Percentiles rank a stretch among this genome's conserved stretches.
These are phyloP conservation scores for Phalaenopsis aphrodite DNA, from an alignment of 106 monocot species.

Conservation along the genomic window DNA sequence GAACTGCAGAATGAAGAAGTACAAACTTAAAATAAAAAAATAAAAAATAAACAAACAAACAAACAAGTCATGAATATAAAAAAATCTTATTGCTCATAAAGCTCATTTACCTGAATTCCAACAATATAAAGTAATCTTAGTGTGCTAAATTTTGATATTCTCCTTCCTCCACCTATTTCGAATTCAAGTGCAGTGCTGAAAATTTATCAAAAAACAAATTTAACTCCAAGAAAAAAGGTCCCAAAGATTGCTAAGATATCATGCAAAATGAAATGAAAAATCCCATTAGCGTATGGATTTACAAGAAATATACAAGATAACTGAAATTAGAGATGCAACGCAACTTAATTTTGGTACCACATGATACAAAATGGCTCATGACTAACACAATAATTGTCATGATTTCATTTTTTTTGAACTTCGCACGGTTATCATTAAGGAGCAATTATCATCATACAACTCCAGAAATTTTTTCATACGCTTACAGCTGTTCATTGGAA, in stretches of 20 bases:
- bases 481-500: background rate
- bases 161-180: conserved; percentile 92
- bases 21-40: conserved; percentile 1
- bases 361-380: background rate
- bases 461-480: background rate
- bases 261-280: background rate
- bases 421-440: too few relatives aligned
- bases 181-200: conserved; percentile 83
- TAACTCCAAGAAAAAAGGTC: background rate
- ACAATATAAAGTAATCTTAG: conserved; percentile 70
- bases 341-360: background rate
- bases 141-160: conserved; percentile 80
- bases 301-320: background rate
- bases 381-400: background rate
- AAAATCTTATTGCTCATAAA: background rate
- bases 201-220: conserved; percentile 4
- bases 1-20: background rate
- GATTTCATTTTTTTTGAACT: background rate
- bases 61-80: too few relatives aligned
- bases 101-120: conserved; percentile 74
- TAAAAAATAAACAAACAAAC: background rate
- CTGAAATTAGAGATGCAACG: background rate
- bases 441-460: background rate
- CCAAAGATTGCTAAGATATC: background rate
- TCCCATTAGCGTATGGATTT: background rate